Conservation (phyloP, 495 filamentous ascomycete species). For the Penicillium salamii region DNA sequence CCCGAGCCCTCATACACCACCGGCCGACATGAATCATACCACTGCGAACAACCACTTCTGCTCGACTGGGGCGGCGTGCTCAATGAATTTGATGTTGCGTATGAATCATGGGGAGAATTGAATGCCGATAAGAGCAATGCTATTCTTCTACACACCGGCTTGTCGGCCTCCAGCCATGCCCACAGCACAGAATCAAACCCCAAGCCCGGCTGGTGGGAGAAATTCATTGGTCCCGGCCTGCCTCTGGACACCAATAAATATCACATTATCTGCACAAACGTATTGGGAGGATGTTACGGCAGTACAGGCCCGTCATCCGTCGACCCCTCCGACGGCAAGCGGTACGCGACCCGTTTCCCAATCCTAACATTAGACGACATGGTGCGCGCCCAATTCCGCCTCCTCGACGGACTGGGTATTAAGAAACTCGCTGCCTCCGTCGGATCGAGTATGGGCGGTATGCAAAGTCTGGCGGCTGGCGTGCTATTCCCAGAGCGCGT, state of each 20-base stretch:
- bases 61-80: conserved; percentile 93
- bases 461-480: conserved; percentile 94
- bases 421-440: conserved; percentile 86
- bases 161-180: conserved; percentile 94
- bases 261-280: conserved; percentile 94
- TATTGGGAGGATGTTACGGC: conserved; percentile 94
- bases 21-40: conserved; percentile 73
- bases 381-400: conserved; percentile 90
- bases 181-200: conserved; percentile 83
- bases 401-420: conserved; percentile 79
- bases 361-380: conserved; percentile 97
- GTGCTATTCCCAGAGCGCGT: conserved; percentile 80
- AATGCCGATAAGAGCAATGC: conserved; percentile 83
- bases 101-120: conserved; percentile 87
- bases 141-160: conserved; percentile 88
- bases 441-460: conserved; percentile 96
- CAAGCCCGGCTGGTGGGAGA: conserved; percentile 98
- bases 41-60: conserved; percentile 68
- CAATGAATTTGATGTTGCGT: conserved; percentile 82
- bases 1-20: conserved; percentile 94
- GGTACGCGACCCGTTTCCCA: conserved; percentile 93
- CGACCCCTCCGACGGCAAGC: conserved; percentile 83
- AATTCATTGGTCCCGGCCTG: conserved; percentile 88
- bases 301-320: conserved; percentile 86
- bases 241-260: conserved; percentile 90